Conservation (phyloP, 164 flowering plant genomes). For the Vitis rotundifolia region DNA sequence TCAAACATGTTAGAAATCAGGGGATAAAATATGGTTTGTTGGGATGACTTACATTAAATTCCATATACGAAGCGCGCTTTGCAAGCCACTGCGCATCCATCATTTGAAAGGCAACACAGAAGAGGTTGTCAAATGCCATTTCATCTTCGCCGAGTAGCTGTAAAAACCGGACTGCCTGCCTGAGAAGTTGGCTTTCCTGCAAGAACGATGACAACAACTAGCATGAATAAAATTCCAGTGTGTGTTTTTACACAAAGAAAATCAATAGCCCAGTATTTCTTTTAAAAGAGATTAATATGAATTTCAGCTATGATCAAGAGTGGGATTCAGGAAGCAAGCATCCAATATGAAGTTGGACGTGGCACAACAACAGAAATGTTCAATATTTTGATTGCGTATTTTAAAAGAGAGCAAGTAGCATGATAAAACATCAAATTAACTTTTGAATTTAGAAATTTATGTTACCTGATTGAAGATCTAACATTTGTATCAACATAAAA, state of each 20-base stretch:
- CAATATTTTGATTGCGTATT: not conserved
- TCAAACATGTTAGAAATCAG: not conserved
- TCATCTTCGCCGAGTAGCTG: constrained; percentile 70
- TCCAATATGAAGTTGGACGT: no score
- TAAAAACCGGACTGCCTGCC: constrained; percentile 59
- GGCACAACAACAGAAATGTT: not conserved
- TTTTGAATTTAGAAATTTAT: not conserved
- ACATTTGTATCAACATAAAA: constrained; percentile 76
- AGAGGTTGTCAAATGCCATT: constrained; percentile 77
- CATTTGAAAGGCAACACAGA: constrained; percentile 66
- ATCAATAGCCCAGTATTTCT: no score
- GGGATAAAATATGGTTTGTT: not conserved
- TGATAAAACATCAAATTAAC: not conserved
- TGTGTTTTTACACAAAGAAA: no score
- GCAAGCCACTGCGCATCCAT: constrained; percentile 94
- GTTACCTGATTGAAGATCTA: constrained; percentile 80
- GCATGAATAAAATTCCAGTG: not conserved
- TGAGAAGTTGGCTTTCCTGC: constrained; percentile 60
- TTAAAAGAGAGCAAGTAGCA: not conserved
- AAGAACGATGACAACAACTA: not conserved
- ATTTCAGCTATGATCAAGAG: no score
- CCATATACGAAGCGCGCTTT: constrained; percentile 82
- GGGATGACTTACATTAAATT: constrained; percentile 55
- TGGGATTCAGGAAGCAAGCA: no score
- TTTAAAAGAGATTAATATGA: no score